These are phyloP conservation scores for Rhodotorula graminis DNA, from an alignment of 768 basidiomycete species.

Conservation along the genomic window DNA sequence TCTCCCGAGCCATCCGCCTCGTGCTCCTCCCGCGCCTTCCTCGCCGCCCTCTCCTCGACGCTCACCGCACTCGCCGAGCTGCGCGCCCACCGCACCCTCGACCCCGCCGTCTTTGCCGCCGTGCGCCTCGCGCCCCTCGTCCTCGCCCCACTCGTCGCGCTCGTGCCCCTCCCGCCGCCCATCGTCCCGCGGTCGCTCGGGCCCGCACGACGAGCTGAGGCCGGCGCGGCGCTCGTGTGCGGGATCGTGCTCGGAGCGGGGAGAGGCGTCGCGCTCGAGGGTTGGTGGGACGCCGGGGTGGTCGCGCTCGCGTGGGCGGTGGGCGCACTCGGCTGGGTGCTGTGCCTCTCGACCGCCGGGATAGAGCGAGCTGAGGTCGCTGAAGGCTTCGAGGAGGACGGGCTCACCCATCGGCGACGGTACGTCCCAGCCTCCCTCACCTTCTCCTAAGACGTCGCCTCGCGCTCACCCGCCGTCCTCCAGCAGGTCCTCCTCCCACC, in stretches of 20 bases:
- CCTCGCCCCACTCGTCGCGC: background rate
- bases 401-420: too few relatives aligned
- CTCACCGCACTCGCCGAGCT: background rate
- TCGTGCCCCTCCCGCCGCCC: background rate
- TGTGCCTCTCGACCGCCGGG: background rate
- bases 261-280: background rate
- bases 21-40: background rate
- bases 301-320: background rate
- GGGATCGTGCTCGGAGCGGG: background rate
- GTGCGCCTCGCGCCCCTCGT: conserved; percentile 11
- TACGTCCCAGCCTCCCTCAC: too few relatives aligned
- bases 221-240: too few relatives aligned
- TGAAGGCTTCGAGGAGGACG: background rate
- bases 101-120: conserved; percentile 7
- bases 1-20: too few relatives aligned
- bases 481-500: background rate
- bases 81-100: background rate
- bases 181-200: background rate
- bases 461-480: too few relatives aligned
- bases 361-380: too few relatives aligned
- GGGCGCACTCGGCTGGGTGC: background rate
- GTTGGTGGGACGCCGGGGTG: background rate
- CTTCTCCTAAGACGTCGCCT: too few relatives aligned
- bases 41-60: background rate
- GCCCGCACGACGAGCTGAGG: background rate